Evolutionary conservation across 768 basidiomycete genomes (phyloP).

Genomic region (Austroboletus festivus): DNA sequence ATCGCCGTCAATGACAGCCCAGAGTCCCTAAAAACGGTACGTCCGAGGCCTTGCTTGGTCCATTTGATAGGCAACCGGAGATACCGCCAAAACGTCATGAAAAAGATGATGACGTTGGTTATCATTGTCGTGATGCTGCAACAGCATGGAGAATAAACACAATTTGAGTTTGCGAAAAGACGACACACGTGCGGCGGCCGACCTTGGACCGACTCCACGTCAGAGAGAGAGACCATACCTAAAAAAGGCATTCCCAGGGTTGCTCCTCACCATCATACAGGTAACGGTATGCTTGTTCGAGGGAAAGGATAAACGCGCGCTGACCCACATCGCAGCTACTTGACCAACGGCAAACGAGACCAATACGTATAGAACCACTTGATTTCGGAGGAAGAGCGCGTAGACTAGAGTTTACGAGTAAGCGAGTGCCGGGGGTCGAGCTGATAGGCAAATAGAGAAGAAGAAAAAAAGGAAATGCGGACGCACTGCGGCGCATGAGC

Average conservation of each 20-base stretch:
- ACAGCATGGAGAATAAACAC: too few relatives aligned
- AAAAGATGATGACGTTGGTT: slow-evolving; percentile 8
- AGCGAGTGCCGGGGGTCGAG: background rate
- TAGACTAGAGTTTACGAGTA: slow-evolving; percentile 12
- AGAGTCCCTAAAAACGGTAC: slow-evolving; percentile 19
- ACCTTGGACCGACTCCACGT: too few relatives aligned
- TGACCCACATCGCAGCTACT: slow-evolving; percentile 16
- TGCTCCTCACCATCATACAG: slow-evolving; percentile 13
- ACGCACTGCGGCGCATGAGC: slow-evolving; percentile 21
- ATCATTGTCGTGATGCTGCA: slow-evolving; percentile 21
- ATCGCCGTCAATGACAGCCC: slow-evolving; percentile 5
- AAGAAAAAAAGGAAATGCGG: background rate
- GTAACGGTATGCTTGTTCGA: slow-evolving; percentile 10
- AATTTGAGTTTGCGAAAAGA: too few relatives aligned
- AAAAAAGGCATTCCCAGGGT: slow-evolving; percentile 15
- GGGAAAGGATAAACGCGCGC: slow-evolving; percentile 10
- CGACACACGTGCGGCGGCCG: too few relatives aligned
- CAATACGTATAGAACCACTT: slow-evolving; percentile 9
- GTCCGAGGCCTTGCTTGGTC: slow-evolving; percentile 1
- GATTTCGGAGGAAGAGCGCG: slow-evolving; percentile 12
- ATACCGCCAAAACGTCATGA: slow-evolving; percentile 21
- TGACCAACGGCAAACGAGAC: slow-evolving; percentile 7
- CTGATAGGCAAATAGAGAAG: too few relatives aligned
- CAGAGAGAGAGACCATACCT: slow-evolving; percentile 14
- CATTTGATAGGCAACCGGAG: slow-evolving; percentile 9